Evolutionary conservation across 306 rosid species (phyloP).

Genomic region (Trifolium repens): DNA sequence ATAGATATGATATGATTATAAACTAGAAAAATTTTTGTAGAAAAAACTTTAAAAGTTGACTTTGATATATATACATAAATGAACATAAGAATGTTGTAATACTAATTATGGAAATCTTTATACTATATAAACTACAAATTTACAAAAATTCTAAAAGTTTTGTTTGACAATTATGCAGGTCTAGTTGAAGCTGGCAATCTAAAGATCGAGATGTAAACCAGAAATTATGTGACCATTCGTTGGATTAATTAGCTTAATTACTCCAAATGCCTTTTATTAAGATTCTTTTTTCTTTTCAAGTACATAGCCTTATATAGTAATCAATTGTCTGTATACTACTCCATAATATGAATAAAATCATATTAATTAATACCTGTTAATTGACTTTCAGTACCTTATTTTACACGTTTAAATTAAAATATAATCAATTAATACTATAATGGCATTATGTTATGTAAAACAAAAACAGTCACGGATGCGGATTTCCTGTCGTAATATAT

Average conservation of each 20-base stretch:
- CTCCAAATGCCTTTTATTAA: constrained; percentile 43
- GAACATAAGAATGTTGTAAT: neutral
- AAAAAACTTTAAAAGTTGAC: neutral
- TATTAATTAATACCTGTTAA: constrained; percentile 44
- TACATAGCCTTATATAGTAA: constrained; percentile 49
- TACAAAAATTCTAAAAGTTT: constrained; percentile 37
- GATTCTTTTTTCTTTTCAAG: constrained; percentile 51
- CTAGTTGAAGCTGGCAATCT: constrained; percentile 65
- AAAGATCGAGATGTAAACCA: constrained; percentile 74
- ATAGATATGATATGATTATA: neutral
- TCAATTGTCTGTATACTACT: constrained; percentile 57
- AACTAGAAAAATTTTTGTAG: neutral
- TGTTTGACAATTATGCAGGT: constrained; percentile 61
- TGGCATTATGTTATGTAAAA: neutral
- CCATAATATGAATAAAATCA: constrained; percentile 60
- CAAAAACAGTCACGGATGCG: too few relatives aligned
- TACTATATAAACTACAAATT: neutral
- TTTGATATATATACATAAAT: neutral
- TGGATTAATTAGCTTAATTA: constrained; percentile 44
- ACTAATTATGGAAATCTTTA: constrained; percentile 5
- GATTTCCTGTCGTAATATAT: too few relatives aligned
- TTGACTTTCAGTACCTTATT: constrained; percentile 42
- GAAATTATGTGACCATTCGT: constrained; percentile 45
- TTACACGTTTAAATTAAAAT: neutral
- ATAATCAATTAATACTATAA: too few relatives aligned